Conservation (phyloP, 495 filamentous ascomycete genomes). For the Penicillium alfredii region DNA sequence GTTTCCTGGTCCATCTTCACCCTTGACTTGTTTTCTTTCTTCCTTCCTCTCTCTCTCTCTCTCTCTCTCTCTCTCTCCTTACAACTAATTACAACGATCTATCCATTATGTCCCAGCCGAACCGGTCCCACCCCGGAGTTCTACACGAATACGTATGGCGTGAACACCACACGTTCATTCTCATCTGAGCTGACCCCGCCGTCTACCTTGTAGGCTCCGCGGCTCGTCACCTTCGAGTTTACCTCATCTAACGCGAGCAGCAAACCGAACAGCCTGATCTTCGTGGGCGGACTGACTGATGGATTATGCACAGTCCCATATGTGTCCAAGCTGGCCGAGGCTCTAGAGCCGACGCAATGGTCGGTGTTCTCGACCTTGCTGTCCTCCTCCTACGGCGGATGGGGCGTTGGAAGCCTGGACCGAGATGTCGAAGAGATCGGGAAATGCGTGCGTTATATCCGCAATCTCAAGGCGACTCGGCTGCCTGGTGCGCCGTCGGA, state of each 20-base stretch:
- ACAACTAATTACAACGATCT: too few relatives aligned
- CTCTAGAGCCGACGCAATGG: slow-evolving; percentile 56
- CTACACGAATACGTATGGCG: background rate
- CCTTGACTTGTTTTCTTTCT: too few relatives aligned
- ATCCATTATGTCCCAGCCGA: too few relatives aligned
- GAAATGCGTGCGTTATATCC: slow-evolving; percentile 66
- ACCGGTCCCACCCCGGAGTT: background rate
- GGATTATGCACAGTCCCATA: slow-evolving; percentile 66
- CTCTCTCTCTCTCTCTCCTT: too few relatives aligned
- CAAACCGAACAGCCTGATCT: slow-evolving; percentile 65
- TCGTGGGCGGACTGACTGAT: slow-evolving; percentile 80
- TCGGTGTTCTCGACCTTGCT: slow-evolving; percentile 57
- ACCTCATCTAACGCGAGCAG: slow-evolving; percentile 23
- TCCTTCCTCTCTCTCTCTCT: too few relatives aligned
- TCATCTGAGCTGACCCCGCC: slow-evolving; percentile 8
- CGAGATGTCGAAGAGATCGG: slow-evolving; percentile 70
- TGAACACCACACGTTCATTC: too few relatives aligned
- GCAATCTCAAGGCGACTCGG: slow-evolving; percentile 25
- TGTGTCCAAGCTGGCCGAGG: slow-evolving; percentile 44
- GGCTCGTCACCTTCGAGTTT: slow-evolving; percentile 56
- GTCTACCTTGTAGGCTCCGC: slow-evolving; percentile 34
- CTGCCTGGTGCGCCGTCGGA: slow-evolving; percentile 26
- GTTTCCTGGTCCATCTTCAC: too few relatives aligned
- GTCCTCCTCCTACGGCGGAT: slow-evolving; percentile 63
- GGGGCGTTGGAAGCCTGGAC: slow-evolving; percentile 61